Evolutionary conservation across 495 filamentous ascomycete species (phyloP).

Genomic region (Tetracladium marchalianum): DNA sequence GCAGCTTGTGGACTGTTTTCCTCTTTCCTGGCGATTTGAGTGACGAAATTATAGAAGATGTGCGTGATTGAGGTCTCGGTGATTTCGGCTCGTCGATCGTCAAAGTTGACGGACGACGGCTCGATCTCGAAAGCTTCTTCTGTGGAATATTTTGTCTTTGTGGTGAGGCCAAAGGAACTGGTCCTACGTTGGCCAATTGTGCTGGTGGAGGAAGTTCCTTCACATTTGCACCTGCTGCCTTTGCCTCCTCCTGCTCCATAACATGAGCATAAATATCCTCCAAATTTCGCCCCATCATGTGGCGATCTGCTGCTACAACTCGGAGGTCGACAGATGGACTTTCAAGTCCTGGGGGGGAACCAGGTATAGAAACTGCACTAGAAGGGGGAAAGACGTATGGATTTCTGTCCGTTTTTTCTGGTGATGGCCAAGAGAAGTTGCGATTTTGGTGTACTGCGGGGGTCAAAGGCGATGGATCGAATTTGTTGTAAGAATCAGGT

Average conservation of each 20-base stretch:
- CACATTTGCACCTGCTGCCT: slow-evolving; percentile 35
- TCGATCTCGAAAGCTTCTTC: slow-evolving; percentile 27
- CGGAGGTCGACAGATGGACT: slow-evolving; percentile 51
- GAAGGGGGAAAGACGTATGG: slow-evolving; percentile 38
- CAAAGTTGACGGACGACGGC: slow-evolving; percentile 32
- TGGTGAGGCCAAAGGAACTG: slow-evolving; percentile 18
- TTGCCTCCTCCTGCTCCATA: slow-evolving; percentile 76
- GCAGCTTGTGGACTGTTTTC: slow-evolving; percentile 27
- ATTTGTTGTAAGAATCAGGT: slow-evolving; percentile 19
- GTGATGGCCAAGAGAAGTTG: slow-evolving; percentile 39
- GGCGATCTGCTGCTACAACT: slow-evolving; percentile 62
- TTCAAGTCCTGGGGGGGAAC: slow-evolving; percentile 12
- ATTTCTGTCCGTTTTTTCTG: slow-evolving; percentile 36
- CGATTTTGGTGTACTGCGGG: slow-evolving; percentile 29
- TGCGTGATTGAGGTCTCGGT: slow-evolving; percentile 34
- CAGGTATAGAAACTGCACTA: slow-evolving; percentile 19
- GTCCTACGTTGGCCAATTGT: slow-evolving; percentile 13
- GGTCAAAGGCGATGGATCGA: slow-evolving; percentile 37
- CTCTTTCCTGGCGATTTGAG: slow-evolving; percentile 41
- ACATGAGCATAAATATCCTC: slow-evolving; percentile 86
- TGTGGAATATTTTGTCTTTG: slow-evolving; percentile 14
- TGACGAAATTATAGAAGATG: slow-evolving; percentile 40
- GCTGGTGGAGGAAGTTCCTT: slow-evolving; percentile 24
- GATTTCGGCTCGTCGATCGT: slow-evolving; percentile 28
- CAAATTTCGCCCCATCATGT: slow-evolving; percentile 66